These are phyloP conservation scores for Litchi chinensis DNA, from an alignment of 345 rosid species.

Conservation along the genomic window DNA sequence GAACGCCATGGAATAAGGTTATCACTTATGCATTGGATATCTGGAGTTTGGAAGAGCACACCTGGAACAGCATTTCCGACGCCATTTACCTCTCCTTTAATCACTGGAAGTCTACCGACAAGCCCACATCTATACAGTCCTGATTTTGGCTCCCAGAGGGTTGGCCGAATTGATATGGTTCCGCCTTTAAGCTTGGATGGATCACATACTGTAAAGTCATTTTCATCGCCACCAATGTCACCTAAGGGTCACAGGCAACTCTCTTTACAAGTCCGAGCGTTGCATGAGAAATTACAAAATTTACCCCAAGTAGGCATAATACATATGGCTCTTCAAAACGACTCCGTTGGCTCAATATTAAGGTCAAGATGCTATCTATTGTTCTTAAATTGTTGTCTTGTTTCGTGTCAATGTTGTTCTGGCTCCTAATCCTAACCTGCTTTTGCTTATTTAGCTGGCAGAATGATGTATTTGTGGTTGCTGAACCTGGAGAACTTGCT, in stretches of 20 bases:
- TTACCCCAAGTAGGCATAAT: conserved; percentile 90
- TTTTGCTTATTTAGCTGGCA: conserved; percentile 66
- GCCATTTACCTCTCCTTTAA: conserved; percentile 81
- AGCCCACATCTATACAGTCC: conserved; percentile 91
- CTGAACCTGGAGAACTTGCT: conserved; percentile 96
- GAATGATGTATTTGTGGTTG: conserved; percentile 96
- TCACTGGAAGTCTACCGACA: conserved; percentile 92
- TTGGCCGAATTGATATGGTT: conserved; percentile 80
- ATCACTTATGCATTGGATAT: conserved; percentile 58
- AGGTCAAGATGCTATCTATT: conserved; percentile 54
- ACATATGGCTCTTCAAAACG: conserved; percentile 91
- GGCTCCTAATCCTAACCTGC: conserved; percentile 30
- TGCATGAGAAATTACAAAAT: conserved; percentile 90
- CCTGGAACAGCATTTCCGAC: conserved; percentile 74
- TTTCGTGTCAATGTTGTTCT: conserved; percentile 15
- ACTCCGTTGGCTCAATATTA: conserved; percentile 73
- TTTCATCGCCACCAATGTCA: conserved; percentile 72
- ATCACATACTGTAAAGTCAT: conserved; percentile 55
- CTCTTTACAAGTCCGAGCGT: conserved; percentile 69
- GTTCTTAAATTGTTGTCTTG: conserved; percentile 13
- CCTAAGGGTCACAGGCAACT: conserved; percentile 70
- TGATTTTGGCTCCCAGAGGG: conserved; percentile 69
- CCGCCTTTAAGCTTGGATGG: conserved; percentile 97
- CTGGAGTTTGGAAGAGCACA: conserved; percentile 54
- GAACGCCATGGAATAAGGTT: conserved; percentile 64